Conservation (phyloP, 2,329 filamentous ascomycete species). For the Helicocarpus griseus region DNA sequence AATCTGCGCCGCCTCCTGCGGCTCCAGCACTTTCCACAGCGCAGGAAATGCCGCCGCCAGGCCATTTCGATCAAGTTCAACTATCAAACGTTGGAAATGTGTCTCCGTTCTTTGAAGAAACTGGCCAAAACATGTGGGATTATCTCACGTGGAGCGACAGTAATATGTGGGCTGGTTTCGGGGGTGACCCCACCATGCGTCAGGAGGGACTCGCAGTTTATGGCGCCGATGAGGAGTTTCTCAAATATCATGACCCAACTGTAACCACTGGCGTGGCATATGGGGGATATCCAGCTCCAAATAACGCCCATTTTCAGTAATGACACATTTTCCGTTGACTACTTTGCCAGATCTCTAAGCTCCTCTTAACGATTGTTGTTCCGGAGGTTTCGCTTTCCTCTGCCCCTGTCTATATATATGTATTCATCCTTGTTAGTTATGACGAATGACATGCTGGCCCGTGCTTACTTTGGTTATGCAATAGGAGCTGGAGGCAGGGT, state of each 20-base stretch:
- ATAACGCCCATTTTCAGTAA: background rate
- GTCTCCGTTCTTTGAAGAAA: constrained; percentile 21
- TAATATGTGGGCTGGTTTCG: constrained; percentile 22
- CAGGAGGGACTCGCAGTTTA: constrained; percentile 18
- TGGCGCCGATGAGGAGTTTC: constrained; percentile 17
- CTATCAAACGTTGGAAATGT: constrained; percentile 18
- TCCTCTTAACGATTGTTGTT: too few species aligned
- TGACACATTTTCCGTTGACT: background rate
- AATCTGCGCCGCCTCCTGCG: background rate
- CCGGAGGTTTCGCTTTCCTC: too few species aligned
- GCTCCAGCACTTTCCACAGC: background rate
- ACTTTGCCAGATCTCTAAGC: background rate
- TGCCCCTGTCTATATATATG: too few species aligned
- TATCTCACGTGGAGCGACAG: constrained; percentile 31
- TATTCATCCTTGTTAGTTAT: too few species aligned
- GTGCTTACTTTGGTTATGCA: too few species aligned
- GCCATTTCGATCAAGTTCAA: background rate
- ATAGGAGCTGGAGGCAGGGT: too few species aligned
- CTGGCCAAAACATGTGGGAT: constrained; percentile 26
- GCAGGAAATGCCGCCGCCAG: background rate
- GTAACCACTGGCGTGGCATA: constrained; percentile 11
- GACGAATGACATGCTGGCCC: too few species aligned
- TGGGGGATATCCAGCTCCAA: background rate
- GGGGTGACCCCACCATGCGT: constrained; percentile 16
- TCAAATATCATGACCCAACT: constrained; percentile 10